Conservation (phyloP, 2,329 filamentous ascomycete species). For the Trichoderma breve region DNA sequence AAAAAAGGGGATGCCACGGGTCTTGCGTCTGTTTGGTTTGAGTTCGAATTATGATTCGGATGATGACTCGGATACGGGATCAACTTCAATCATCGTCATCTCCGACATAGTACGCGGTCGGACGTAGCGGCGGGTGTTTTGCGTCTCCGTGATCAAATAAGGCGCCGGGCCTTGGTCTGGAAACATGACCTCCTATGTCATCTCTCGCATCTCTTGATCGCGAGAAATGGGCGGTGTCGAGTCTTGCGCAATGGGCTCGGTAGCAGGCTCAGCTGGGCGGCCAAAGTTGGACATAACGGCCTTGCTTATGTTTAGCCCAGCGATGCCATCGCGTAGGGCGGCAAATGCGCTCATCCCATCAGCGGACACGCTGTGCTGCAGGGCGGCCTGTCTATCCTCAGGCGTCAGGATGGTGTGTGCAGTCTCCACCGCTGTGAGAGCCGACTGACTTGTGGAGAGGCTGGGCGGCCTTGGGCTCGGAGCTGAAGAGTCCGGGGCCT, state of each 20-base stretch:
- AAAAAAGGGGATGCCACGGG: background rate
- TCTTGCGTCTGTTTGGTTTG: background rate
- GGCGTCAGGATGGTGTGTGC: conserved; percentile 53
- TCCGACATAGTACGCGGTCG: conserved; percentile 20
- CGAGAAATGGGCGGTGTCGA: conserved; percentile 28
- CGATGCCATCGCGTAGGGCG: conserved; percentile 48
- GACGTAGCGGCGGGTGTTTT: conserved; percentile 26
- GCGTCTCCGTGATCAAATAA: conserved; percentile 35
- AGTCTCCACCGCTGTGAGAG: conserved; percentile 59
- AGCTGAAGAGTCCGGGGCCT: conserved; percentile 27
- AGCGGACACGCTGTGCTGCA: conserved; percentile 46
- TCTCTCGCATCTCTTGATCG: conserved; percentile 46
- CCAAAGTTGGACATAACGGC: conserved; percentile 40
- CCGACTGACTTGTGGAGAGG: conserved; percentile 46
- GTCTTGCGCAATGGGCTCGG: conserved; percentile 24
- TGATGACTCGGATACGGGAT: background rate
- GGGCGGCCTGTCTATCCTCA: conserved; percentile 33
- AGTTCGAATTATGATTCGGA: background rate
- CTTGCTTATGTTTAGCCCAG: conserved; percentile 49
- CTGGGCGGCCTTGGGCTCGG: conserved; percentile 41
- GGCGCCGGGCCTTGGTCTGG: conserved; percentile 31
- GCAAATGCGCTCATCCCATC: conserved; percentile 46
- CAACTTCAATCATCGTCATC: conserved; percentile 3
- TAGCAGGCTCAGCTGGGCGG: conserved; percentile 28
- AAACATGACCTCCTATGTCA: conserved; percentile 46